Evolutionary conservation across 208 protist genomes (phyloP), one percentile per base, ranked within the genome.

Genomic region (Trypanosoma melophagium): DNA sequence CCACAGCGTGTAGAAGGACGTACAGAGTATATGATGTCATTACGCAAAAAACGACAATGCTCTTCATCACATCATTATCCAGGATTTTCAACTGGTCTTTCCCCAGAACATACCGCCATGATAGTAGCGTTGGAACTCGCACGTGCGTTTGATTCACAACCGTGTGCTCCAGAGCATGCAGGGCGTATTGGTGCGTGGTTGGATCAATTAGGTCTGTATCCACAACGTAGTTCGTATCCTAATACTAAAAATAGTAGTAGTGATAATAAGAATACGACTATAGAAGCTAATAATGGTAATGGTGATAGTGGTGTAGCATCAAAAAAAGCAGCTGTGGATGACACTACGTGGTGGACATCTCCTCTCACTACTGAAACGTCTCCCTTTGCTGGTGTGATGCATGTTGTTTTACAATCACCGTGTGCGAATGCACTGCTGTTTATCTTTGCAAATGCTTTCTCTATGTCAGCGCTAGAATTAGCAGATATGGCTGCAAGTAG

Each of bases 351-450:
- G 61, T 64, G 44, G 16, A 40, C 22, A 4, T 24, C 38, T n/a
- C 42, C 55, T 31, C 65, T 84, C 40, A 81, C 84, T 4, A 79
- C 72, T 10, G 64, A 66, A 2, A 44, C 45, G 19, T 85, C 86
- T 3, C 68, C 79, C 0, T 86, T 86, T 66, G 51, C 66, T 41
- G 62, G 59, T 22, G 40, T 49, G 19, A 80, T 85, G 58, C 78
- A 76, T 55, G 66, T 73, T 60, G 74, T 90, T 31, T 62, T 89
- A 12, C 59, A 60, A n/a, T 89, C 84, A 19, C 84, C 84, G 9
- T 89, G 81, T 78, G 87, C 87, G 16, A 91, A 93, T 75, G 81
- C 84, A 58, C 68, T 94, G 14, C 74, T 94, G 60, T 76, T 88
- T 65, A 52, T 91, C 56, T 88, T 94, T 47, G 82, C 88, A 4